Evolutionary conservation across 441 rosid genomes (phyloP).

Genomic region (Populus hybrid): DNA sequence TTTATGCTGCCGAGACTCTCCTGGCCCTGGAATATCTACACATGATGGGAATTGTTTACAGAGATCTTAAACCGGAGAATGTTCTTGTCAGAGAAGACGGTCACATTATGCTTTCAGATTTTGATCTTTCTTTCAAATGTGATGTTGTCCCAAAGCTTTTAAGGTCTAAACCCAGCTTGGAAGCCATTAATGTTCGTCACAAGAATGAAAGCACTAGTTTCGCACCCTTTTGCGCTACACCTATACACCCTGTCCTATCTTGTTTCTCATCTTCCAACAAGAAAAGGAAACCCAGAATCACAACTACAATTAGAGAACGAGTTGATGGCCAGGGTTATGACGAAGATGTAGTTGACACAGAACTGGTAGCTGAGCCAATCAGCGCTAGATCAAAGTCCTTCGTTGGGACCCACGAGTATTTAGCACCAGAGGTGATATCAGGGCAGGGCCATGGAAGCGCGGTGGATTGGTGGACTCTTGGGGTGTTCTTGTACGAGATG

Average conservation of each 20-base stretch:
- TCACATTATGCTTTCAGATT: constrained; percentile 85
- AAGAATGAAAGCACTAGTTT: constrained; percentile 40
- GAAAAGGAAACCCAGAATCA: constrained; percentile 32
- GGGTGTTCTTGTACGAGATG: constrained; percentile 83
- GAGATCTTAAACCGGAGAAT: constrained; percentile 94
- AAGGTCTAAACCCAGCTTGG: constrained; percentile 20
- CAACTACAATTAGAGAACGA: constrained; percentile 57
- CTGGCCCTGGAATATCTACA: constrained; percentile 84
- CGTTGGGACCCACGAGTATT: constrained; percentile 93
- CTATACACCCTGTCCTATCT: constrained; percentile 62
- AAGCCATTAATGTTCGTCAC: constrained; percentile 19
- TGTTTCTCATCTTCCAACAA: constrained; percentile 49
- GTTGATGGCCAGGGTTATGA: constrained; percentile 47
- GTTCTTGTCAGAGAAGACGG: constrained; percentile 76
- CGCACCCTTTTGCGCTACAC: constrained; percentile 50
- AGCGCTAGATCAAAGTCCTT: constrained; percentile 73
- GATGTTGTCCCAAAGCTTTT: constrained; percentile 40
- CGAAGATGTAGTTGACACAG: constrained; percentile 40
- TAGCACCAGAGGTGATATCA: constrained; percentile 81
- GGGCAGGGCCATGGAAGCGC: constrained; percentile 91
- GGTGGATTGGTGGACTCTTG: constrained; percentile 97
- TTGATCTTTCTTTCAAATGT: constrained; percentile 66
- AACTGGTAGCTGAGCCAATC: constrained; percentile 71
- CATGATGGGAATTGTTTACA: constrained; percentile 68
- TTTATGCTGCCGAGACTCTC: constrained; percentile 79